A percentile compares a stretch with the other conserved stretches of the same genome.
phyloP scores from a whole-genome alignment of 169 alveolate genomes.

The Theileria orientalis region DNA sequence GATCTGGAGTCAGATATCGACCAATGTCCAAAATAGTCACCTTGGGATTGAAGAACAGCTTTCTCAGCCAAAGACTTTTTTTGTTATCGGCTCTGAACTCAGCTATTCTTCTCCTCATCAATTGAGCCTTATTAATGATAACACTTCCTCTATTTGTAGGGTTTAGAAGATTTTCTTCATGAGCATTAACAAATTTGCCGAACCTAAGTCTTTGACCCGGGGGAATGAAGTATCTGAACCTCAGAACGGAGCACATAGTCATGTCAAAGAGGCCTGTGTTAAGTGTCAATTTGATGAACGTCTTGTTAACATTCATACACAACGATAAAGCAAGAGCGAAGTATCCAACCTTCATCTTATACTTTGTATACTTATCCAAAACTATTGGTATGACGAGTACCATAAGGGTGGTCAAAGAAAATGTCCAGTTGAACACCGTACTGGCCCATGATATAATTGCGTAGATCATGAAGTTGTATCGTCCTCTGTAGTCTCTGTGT shows the following conservation, averaged over 20 bases:
- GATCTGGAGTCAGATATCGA: too few species aligned
- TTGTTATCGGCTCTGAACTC: background rate
- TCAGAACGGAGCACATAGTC: background rate
- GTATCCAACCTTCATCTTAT: too few species aligned
- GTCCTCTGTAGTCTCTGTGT: background rate
- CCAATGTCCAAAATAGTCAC: slow-evolving; percentile 2
- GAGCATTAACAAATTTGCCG: background rate
- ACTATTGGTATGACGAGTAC: too few species aligned
- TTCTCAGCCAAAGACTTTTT: background rate
- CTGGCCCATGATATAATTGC: slow-evolving; percentile 33
- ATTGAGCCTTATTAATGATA: background rate
- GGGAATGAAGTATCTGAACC: too few species aligned
- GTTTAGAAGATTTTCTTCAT: slow-evolving; percentile 1
- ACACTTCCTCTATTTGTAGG: background rate
- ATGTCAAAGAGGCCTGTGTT: background rate
- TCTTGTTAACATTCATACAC: slow-evolving; percentile 8
- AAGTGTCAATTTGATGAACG: background rate
- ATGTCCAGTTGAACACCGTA: slow-evolving; percentile 5
- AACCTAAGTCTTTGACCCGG: slow-evolving; percentile 1
- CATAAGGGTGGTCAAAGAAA: background rate
- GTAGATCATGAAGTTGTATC: slow-evolving; percentile 8
- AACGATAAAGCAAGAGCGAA: slow-evolving; percentile 10
- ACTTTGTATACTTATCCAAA: too few species aligned
- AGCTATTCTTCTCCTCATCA: background rate
- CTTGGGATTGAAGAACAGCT: background rate